These are phyloP conservation scores for Sparassis latifolia DNA, from an alignment of 1,284 basidiomycete species.

Conservation along the genomic window DNA sequence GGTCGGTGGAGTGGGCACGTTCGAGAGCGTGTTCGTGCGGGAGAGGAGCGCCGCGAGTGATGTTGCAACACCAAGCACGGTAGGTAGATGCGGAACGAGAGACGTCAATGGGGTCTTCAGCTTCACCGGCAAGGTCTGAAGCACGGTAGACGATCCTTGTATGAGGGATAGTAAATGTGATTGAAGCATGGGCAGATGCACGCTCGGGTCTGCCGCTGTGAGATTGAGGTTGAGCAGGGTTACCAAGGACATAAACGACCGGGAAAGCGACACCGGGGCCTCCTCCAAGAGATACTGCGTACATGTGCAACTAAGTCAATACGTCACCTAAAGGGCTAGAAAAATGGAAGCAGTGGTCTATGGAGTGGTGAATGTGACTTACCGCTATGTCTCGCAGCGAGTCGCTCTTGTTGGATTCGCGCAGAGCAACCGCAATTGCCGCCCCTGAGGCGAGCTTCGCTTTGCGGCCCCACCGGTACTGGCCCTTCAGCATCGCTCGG, in stretches of 20 bases:
- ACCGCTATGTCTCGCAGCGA: constrained; percentile 61
- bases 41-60: constrained; percentile 48
- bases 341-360: constrained; percentile 4
- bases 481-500: constrained; percentile 49
- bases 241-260: constrained; percentile 46
- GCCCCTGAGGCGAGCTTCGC: constrained; percentile 63
- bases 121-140: constrained; percentile 28
- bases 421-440: constrained; percentile 57
- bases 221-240: constrained; percentile 42
- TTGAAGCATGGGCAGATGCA: constrained; percentile 40
- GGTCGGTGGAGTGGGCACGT: constrained; percentile 40
- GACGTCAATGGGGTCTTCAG: constrained; percentile 34
- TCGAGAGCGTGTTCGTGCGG: constrained; percentile 32
- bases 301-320: constrained; percentile 10
- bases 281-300: constrained; percentile 46
- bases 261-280: constrained; percentile 43
- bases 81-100: constrained; percentile 31
- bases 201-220: constrained; percentile 35
- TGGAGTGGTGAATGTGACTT: constrained; percentile 14
- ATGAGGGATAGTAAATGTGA: constrained; percentile 35
- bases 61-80: constrained; percentile 46
- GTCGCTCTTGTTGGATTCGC: constrained; percentile 60
- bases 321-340: constrained; percentile 13
- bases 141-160: constrained; percentile 18
- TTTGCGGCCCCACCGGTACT: constrained; percentile 62